Evolutionary conservation across 495 filamentous ascomycete species (phyloP), one percentile per base, ranked within the genome.

Genomic region (Podospora didyma): DNA sequence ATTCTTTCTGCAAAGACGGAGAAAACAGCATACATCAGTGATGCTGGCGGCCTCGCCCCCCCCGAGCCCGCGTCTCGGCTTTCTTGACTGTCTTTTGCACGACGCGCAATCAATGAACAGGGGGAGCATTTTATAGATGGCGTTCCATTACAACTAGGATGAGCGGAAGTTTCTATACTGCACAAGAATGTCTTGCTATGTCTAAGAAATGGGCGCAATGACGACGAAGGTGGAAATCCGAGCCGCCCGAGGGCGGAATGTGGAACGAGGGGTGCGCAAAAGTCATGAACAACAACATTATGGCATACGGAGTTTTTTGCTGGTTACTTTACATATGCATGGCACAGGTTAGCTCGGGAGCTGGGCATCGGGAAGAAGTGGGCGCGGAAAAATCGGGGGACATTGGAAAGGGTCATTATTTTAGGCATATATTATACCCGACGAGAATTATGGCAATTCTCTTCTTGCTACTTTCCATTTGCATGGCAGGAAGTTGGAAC

Each of bases 361-460:
- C 5, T 5, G 39, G 14, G 12, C 5, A 10, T 37, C 9, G 34
- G 34, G 34, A 42, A 16, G n/a, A 48, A 48, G 5, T 16, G 39
- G 39, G 39, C 6, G 39, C 39, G n/a, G 9, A 35, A 41, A 16
- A 42, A 42, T 14, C 6, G 14, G n/a, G 4, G 39, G 14, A 42
- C 12, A 9, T 24, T 48, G 46, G 46, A 48, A 46, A 48, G 46
- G 19, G 46, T 48, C 9, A 21, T 48, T 21, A 48, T 24, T 48
- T 48, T 48, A 21, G 46, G 46, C 46, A 31, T 4, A 48, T 48
- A n/a, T n/a, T n/a, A 48, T 23, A 48, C 46, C 46, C 46, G 20
- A 26, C 14, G 14, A 48, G 46, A 7, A 48, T 48, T 48, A 24
- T 16, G 16, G 20, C 22, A 48, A 22, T 48, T 26, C 46, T 26